phyloP scores from a whole-genome alignment of 345 rosid species.

The Adansonia digitata region DNA sequence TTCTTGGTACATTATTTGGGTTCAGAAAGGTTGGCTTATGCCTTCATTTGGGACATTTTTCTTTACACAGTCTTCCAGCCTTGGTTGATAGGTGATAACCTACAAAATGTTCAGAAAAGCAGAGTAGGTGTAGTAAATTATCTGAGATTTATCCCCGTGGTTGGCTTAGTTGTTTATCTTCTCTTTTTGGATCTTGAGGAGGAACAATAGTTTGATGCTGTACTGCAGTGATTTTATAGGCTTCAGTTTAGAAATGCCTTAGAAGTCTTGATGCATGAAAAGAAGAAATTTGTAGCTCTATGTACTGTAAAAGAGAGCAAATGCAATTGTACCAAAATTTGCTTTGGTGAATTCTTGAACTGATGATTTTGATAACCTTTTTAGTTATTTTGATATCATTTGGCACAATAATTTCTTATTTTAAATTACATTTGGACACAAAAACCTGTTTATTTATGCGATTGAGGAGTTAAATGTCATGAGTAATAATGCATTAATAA shows the following conservation, averaged over 20 bases:
- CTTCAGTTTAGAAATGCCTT: background rate
- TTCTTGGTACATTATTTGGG: conserved; percentile 62
- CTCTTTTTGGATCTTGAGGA: conserved; percentile 52
- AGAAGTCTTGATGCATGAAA: background rate
- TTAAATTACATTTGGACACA: too few species aligned
- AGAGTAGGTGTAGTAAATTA: conserved; percentile 47
- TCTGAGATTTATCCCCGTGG: conserved; percentile 74
- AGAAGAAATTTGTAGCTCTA: background rate
- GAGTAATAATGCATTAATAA: too few species aligned
- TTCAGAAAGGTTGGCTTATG: conserved; percentile 87
- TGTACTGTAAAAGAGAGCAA: background rate
- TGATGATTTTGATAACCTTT: too few species aligned
- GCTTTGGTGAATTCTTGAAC: background rate
- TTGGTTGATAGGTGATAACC: conserved; percentile 88
- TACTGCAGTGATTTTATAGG: background rate
- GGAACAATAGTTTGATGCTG: conserved; percentile 17
- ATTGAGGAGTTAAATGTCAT: too few species aligned
- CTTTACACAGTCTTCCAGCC: conserved; percentile 86
- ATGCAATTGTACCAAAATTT: background rate
- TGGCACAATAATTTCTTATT: too few species aligned
- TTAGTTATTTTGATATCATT: background rate
- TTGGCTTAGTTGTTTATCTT: conserved; percentile 67
- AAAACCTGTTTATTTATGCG: too few species aligned
- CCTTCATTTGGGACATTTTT: conserved; percentile 85
- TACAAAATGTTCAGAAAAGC: conserved; percentile 51